Percentiles rank a stretch among this genome's conserved stretches.
Conservation (phyloP, 164 flowering plant genomes). For the Aristolochia contorta region DNA sequence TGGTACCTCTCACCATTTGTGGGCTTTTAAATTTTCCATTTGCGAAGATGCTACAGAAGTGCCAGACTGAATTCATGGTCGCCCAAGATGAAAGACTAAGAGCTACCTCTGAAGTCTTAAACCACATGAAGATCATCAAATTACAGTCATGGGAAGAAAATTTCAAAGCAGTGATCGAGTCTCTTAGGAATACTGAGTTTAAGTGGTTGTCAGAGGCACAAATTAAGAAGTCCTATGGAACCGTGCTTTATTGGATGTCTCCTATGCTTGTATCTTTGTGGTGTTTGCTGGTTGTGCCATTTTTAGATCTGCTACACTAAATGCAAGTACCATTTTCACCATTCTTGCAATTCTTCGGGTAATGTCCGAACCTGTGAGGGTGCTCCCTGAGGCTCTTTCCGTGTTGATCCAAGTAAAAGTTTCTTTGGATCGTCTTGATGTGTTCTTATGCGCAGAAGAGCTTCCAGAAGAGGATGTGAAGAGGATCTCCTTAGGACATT, state of each 20-base stretch:
- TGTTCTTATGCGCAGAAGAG: slow-evolving; percentile 61
- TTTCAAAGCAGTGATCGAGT: slow-evolving; percentile 43
- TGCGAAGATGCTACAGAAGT: slow-evolving; percentile 47
- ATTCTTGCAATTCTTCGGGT: slow-evolving; percentile 51
- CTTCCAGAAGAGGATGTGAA: slow-evolving; percentile 23
- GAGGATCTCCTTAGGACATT: background rate
- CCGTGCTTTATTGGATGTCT: slow-evolving; percentile 64
- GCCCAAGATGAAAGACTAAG: slow-evolving; percentile 69
- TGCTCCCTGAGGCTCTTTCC: slow-evolving; percentile 62
- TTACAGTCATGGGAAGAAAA: slow-evolving; percentile 89
- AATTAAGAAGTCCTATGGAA: slow-evolving; percentile 29
- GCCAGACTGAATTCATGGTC: slow-evolving; percentile 45
- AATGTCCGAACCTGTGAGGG: slow-evolving; percentile 63
- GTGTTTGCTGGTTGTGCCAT: slow-evolving; percentile 52
- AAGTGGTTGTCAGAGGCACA: slow-evolving; percentile 52
- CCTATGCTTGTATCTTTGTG: slow-evolving; percentile 62
- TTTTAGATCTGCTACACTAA: slow-evolving; percentile 36
- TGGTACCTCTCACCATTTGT: slow-evolving; percentile 49
- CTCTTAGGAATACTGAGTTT: slow-evolving; percentile 46
- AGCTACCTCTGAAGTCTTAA: slow-evolving; percentile 67
- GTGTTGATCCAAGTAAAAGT: slow-evolving; percentile 65
- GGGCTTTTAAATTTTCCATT: slow-evolving; percentile 61
- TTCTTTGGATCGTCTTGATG: slow-evolving; percentile 54
- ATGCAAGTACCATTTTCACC: slow-evolving; percentile 74
- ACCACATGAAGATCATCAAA: slow-evolving; percentile 80